Evolutionary conservation across 352 stramenopile species (phyloP).

Genomic region (Pythium oligandrum): DNA sequence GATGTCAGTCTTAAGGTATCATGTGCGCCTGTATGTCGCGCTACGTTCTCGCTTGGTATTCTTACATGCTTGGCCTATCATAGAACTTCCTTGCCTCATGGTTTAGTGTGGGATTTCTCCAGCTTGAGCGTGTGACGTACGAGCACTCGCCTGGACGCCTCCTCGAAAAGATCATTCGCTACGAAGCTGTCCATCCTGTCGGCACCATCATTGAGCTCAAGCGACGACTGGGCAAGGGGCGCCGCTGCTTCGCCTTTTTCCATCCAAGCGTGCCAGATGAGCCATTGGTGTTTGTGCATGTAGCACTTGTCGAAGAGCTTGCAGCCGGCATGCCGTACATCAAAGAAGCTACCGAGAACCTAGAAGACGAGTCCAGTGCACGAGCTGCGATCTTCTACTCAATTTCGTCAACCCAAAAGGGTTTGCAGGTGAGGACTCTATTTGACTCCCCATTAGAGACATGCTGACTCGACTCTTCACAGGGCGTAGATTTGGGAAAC

Average conservation of each 20-base stretch:
- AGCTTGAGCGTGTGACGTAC: conserved; percentile 91
- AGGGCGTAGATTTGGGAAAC: conserved; percentile 93
- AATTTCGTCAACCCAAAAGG: conserved; percentile 92
- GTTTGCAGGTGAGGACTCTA: conserved; percentile 49
- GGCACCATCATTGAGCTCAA: conserved; percentile 92
- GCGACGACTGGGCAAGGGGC: conserved; percentile 71
- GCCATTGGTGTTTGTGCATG: conserved; percentile 94
- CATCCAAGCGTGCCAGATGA: conserved; percentile 91
- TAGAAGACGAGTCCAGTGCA: conserved; percentile 50
- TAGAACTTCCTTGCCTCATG: conserved; percentile 87
- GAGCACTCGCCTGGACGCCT: conserved; percentile 88
- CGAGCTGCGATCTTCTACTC: conserved; percentile 94
- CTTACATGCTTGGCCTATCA: too few species aligned
- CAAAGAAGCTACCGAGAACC: conserved; percentile 61
- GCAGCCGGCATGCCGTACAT: conserved; percentile 92
- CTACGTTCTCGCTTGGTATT: too few species aligned
- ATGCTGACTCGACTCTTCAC: conserved; percentile 6
- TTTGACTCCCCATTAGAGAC: conserved; percentile 1
- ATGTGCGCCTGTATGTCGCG: too few species aligned
- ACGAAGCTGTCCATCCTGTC: conserved; percentile 94
- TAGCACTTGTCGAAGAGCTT: conserved; percentile 87
- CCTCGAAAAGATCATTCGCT: conserved; percentile 94
- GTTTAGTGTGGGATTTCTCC: conserved; percentile 91
- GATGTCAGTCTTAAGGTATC: conserved; percentile 67
- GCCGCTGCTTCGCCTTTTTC: conserved; percentile 94